phyloP scores from a whole-genome alignment of 371 early-diverging fungal species.

The Lichtheimia ornata region DNA sequence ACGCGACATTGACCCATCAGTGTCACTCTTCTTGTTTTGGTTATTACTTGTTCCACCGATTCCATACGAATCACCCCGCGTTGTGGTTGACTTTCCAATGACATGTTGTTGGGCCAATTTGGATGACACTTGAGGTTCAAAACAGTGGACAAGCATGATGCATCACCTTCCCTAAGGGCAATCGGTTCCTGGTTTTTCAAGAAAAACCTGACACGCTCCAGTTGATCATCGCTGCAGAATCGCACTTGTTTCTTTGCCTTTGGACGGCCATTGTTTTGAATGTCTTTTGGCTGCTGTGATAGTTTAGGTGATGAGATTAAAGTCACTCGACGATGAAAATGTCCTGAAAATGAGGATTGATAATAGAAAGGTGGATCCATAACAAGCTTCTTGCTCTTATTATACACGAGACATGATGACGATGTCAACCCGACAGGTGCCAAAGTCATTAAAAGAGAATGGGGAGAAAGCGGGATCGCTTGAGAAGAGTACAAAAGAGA shows the following conservation, averaged over 20 bases:
- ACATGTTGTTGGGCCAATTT: slow-evolving; percentile 27
- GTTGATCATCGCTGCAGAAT: slow-evolving; percentile 36
- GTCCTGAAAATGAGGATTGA: neutral
- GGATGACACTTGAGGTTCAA: slow-evolving; percentile 13
- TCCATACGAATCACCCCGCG: slow-evolving; percentile 24
- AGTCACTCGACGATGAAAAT: slow-evolving; percentile 1
- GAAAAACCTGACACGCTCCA: slow-evolving; percentile 63
- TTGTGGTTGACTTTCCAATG: neutral
- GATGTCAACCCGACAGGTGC: no score
- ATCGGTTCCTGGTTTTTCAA: slow-evolving; percentile 55
- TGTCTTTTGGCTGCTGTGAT: neutral
- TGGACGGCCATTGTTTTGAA: neutral
- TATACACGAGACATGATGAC: no score
- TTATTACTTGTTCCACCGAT: slow-evolving; percentile 30
- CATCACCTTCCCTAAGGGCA: slow-evolving; percentile 43
- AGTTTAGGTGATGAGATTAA: neutral
- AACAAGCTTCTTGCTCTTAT: no score
- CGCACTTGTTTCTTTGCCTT: slow-evolving; percentile 34
- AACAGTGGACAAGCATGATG: slow-evolving; percentile 11
- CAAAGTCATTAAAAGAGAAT: no score
- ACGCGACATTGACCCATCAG: slow-evolving; percentile 65
- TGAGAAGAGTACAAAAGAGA: no score
- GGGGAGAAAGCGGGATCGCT: no score
- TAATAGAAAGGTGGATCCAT: no score
- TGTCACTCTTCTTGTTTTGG: slow-evolving; percentile 28